Evolutionary conservation across 108 stramenopile species (phyloP).

Genomic region (Pseudonitzschia multistriata): DNA sequence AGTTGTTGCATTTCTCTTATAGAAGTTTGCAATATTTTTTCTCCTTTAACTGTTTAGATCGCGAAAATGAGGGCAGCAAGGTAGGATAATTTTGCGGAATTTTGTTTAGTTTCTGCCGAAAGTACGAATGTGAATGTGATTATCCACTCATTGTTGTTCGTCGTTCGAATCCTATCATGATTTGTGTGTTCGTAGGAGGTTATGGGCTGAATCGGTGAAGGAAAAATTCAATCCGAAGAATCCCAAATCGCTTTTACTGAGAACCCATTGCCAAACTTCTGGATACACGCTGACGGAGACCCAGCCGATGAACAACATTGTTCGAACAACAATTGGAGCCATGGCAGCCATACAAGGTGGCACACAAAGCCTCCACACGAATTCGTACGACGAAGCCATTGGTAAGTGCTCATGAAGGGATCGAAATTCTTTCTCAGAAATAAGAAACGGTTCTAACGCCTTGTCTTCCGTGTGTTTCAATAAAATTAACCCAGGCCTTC

Average conservation of each 20-base stretch:
- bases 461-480: background rate
- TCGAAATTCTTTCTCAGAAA: background rate
- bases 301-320: conserved; percentile 97
- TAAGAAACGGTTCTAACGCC: no score
- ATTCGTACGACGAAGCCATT: conserved; percentile 97
- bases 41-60: background rate
- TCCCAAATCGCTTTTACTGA: conserved; percentile 83
- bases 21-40: background rate
- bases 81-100: background rate
- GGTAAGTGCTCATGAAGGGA: conserved; percentile 42
- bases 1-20: no score
- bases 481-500: conserved; percentile 47
- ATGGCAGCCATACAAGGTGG: conserved; percentile 97
- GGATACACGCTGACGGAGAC: conserved; percentile 96
- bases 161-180: conserved; percentile 88
- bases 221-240: conserved; percentile 92
- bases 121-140: no score
- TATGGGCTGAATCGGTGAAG: conserved; percentile 92
- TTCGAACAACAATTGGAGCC: conserved; percentile 97
- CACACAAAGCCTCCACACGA: conserved; percentile 98
- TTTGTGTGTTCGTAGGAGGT: conserved; percentile 81
- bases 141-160: background rate
- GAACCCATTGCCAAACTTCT: conserved; percentile 96
- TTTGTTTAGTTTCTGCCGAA: background rate
- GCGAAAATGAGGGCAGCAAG: conserved; percentile 33